Evolutionary conservation across 1,139 yeast species (phyloP).

Genomic region (Magnusiomyces starmeri): DNA sequence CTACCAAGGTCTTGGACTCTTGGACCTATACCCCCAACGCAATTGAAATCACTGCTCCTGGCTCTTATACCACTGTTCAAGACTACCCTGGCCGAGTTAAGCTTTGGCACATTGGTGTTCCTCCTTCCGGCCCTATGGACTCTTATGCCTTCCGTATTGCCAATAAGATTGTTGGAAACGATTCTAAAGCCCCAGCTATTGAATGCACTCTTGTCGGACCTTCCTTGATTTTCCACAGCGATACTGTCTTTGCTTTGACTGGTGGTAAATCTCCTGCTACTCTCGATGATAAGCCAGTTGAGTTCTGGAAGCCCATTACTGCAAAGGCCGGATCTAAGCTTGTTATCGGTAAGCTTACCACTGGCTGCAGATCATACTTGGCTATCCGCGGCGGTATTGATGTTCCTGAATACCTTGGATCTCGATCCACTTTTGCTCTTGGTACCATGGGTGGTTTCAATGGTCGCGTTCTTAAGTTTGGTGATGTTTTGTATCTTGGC

Average conservation of each 20-base stretch:
- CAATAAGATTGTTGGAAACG: constrained; percentile 84
- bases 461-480: constrained; percentile 83
- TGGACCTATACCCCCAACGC: constrained; percentile 76
- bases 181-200: constrained; percentile 72
- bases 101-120: constrained; percentile 89
- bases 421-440: constrained; percentile 92
- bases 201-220: constrained; percentile 90
- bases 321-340: constrained; percentile 70
- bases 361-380: constrained; percentile 85
- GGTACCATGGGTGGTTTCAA: constrained; percentile 94
- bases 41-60: constrained; percentile 75
- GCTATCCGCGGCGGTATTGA: constrained; percentile 92
- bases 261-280: constrained; percentile 73
- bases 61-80: constrained; percentile 92
- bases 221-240: constrained; percentile 71
- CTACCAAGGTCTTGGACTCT: constrained; percentile 81
- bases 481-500: constrained; percentile 84
- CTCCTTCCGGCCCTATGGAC: constrained; percentile 99
- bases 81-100: constrained; percentile 92
- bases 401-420: constrained; percentile 87
- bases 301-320: constrained; percentile 62
- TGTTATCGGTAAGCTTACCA: constrained; percentile 66
- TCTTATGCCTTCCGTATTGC: constrained; percentile 82
- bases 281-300: constrained; percentile 52
- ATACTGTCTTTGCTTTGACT: constrained; percentile 67